A percentile compares a stretch with the other conserved stretches of the same genome.
phyloP scores from a whole-genome alignment of 208 protist species.

The Trypanosoma avium region DNA sequence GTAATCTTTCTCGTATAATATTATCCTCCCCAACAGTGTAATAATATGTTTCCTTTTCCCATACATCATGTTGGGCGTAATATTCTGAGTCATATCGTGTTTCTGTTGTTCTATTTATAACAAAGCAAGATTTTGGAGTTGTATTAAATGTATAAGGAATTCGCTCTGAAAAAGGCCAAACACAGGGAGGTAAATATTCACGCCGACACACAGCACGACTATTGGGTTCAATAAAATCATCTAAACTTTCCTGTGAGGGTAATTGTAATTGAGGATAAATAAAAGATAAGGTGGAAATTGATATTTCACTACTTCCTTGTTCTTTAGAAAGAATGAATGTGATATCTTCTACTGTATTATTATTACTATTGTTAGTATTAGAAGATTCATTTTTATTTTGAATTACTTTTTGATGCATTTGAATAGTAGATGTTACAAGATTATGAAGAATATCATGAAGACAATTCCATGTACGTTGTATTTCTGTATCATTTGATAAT shows the following conservation, averaged over 20 bases:
- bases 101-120: constrained; percentile 29
- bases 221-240: constrained; percentile 27
- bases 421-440: constrained; percentile 7
- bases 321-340: constrained; percentile 26
- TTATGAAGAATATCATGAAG: constrained; percentile 28
- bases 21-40: constrained; percentile 26
- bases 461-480: constrained; percentile 27
- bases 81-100: constrained; percentile 22
- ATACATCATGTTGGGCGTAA: constrained; percentile 29
- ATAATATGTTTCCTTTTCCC: constrained; percentile 15
- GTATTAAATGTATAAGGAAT: constrained; percentile 42
- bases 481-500: constrained; percentile 17
- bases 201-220: constrained; percentile 29
- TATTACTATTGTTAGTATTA: neutral
- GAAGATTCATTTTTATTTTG: neutral
- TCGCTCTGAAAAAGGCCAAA: constrained; percentile 40
- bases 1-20: constrained; percentile 12
- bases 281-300: constrained; percentile 16
- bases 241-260: neutral
- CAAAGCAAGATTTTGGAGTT: constrained; percentile 8
- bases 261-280: constrained; percentile 20
- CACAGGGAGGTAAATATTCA: constrained; percentile 33
- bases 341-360: neutral
- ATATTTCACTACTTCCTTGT: constrained; percentile 10
- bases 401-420: neutral